phyloP scores from a whole-genome alignment of 2,329 filamentous ascomycete species.

The Zopfia rhizophila region DNA sequence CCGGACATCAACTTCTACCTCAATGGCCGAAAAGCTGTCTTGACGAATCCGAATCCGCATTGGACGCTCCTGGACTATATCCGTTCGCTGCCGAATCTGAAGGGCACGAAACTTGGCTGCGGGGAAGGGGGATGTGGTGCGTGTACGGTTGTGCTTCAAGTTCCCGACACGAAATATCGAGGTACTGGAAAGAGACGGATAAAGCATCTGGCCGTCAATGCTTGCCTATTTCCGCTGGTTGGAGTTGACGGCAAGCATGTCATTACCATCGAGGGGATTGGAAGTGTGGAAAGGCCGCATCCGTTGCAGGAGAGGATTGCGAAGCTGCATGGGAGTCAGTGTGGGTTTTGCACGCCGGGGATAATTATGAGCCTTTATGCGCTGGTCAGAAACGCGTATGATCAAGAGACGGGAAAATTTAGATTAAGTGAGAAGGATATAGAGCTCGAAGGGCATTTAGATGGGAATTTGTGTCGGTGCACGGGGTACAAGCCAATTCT shows the following conservation, averaged over 20 bases:
- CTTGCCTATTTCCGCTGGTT: constrained; percentile 88
- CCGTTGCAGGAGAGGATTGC: constrained; percentile 90
- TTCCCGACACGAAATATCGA: constrained; percentile 66
- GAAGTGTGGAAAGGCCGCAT: constrained; percentile 84
- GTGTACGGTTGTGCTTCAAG: constrained; percentile 77
- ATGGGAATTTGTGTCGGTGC: constrained; percentile 93
- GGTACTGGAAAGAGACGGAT: constrained; percentile 82
- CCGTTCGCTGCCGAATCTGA: constrained; percentile 81
- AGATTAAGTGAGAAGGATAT: constrained; percentile 47
- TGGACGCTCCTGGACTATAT: constrained; percentile 92
- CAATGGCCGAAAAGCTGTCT: constrained; percentile 84
- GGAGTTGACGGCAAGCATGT: constrained; percentile 97
- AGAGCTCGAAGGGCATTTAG: constrained; percentile 68
- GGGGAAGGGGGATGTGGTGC: constrained; percentile 95
- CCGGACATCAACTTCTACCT: constrained; percentile 80
- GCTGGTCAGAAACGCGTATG: constrained; percentile 75
- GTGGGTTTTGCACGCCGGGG: constrained; percentile 92
- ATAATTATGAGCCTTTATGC: constrained; percentile 96
- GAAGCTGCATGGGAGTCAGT: constrained; percentile 90
- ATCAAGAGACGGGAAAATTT: constrained; percentile 47
- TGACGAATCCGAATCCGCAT: constrained; percentile 90
- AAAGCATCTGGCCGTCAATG: constrained; percentile 95
- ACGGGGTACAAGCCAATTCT: constrained; percentile 94
- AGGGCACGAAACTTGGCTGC: constrained; percentile 94
- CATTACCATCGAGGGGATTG: constrained; percentile 95